Percentiles rank a stretch among this genome's conserved stretches.
Conservation (phyloP, 1,284 basidiomycete genomes). For the Malassezia sp. region DNA sequence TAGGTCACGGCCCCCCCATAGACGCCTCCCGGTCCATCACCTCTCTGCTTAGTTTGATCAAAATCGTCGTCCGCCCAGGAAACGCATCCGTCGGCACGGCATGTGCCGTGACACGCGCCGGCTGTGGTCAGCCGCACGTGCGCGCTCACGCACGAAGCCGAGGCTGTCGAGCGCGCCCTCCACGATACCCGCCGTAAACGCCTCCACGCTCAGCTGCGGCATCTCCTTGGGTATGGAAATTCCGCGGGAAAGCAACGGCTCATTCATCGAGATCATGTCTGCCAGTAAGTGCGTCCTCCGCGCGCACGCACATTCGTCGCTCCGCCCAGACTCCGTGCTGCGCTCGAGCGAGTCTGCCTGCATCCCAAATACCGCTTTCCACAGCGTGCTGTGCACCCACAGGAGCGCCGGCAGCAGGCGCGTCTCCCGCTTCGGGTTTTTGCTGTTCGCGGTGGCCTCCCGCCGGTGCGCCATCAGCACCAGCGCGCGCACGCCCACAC, state of each 20-base stretch:
- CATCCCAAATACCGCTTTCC: slow-evolving; percentile 83
- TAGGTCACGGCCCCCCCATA: slow-evolving; percentile 16
- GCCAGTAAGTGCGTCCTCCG: slow-evolving; percentile 2
- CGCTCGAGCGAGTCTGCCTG: slow-evolving; percentile 88
- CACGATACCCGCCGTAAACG: slow-evolving; percentile 89
- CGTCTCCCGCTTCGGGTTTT: slow-evolving; percentile 40
- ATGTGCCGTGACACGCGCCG: slow-evolving; percentile 90
- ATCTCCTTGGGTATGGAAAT: slow-evolving; percentile 91
- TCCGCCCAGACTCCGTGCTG: slow-evolving; percentile 67
- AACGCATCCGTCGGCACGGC: slow-evolving; percentile 70
- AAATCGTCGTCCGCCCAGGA: slow-evolving; percentile 53
- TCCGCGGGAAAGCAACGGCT: slow-evolving; percentile 75
- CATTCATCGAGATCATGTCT: slow-evolving; percentile 99
- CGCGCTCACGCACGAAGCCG: slow-evolving; percentile 66
- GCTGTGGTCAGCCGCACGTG: slow-evolving; percentile 58
- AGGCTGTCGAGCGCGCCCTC: slow-evolving; percentile 92
- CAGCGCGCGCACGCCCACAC: slow-evolving; percentile 29
- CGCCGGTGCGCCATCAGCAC: slow-evolving; percentile 25
- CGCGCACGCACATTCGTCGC: slow-evolving; percentile 72
- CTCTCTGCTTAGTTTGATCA: slow-evolving; percentile 39
- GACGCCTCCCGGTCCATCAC: slow-evolving; percentile 43
- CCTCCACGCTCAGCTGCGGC: slow-evolving; percentile 84
- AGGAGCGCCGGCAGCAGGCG: slow-evolving; percentile 32
- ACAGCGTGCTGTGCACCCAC: slow-evolving; percentile 57
- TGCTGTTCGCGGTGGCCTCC: slow-evolving; percentile 25